phyloP scores from a whole-genome alignment of 768 basidiomycete genomes.

The Mycena olivaceomarginata region DNA sequence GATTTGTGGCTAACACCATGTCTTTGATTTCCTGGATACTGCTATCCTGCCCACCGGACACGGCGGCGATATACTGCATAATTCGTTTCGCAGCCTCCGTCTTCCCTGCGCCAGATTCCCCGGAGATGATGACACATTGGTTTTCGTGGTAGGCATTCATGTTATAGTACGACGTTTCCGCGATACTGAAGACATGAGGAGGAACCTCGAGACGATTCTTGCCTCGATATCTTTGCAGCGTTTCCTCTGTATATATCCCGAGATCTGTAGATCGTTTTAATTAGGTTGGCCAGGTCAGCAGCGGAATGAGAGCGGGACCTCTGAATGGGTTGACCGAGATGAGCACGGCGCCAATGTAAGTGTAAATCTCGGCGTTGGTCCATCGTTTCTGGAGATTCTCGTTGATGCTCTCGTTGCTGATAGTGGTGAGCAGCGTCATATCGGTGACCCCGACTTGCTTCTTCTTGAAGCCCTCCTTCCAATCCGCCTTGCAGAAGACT shows the following conservation, averaged over 20 bases:
- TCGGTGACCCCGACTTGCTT: slow-evolving; percentile 98
- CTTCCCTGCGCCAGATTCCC: slow-evolving; percentile 99
- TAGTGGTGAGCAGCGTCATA: slow-evolving; percentile 98
- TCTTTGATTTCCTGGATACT: slow-evolving; percentile 99
- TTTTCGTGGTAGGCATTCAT: slow-evolving; percentile 99
- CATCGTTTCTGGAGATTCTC: slow-evolving; percentile 98
- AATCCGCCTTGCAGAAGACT: slow-evolving; percentile 85
- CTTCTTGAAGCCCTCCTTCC: slow-evolving; percentile 99
- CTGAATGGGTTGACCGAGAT: slow-evolving; percentile 99
- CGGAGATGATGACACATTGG: slow-evolving; percentile 99
- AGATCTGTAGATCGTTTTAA: slow-evolving; percentile 76
- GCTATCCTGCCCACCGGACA: slow-evolving; percentile 90
- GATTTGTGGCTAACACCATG: slow-evolving; percentile 99
- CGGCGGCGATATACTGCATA: slow-evolving; percentile 99
- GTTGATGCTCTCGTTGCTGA: slow-evolving; percentile 98
- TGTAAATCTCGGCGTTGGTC: slow-evolving; percentile 97
- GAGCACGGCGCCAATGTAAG: slow-evolving; percentile 98
- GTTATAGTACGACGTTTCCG: slow-evolving; percentile 98
- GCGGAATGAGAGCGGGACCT: slow-evolving; percentile 67
- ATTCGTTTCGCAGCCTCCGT: slow-evolving; percentile 99
- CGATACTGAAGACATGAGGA: slow-evolving; percentile 98
- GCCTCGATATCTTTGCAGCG: slow-evolving; percentile 89
- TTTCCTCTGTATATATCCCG: slow-evolving; percentile 97
- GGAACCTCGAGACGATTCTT: slow-evolving; percentile 99
- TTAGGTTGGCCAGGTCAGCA: slow-evolving; percentile 29